A percentile compares a stretch with the other conserved stretches of the same genome.
phyloP scores from a whole-genome alignment of 495 filamentous ascomycete species.

The Aspergillus nidulans region DNA sequence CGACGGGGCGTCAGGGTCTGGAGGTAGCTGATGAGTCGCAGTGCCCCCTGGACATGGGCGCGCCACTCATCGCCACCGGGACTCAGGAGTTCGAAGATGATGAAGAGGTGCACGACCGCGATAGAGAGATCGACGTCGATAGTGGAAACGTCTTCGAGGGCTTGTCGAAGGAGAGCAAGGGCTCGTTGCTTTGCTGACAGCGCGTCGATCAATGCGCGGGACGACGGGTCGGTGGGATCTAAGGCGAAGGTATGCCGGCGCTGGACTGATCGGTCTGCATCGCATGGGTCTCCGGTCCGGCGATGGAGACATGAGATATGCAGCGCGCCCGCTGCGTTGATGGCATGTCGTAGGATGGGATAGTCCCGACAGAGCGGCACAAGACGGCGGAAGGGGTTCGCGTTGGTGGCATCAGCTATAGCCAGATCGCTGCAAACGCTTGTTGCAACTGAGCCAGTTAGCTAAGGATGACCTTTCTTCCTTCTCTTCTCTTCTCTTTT shows the following conservation, averaged over 20 bases:
- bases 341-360: conserved; percentile 3
- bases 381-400: conserved; percentile 6
- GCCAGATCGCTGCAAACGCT: neutral
- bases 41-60: conserved; percentile 4
- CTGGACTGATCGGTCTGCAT: neutral
- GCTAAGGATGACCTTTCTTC: no score
- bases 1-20: neutral
- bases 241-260: neutral
- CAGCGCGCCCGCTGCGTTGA: conserved; percentile 8
- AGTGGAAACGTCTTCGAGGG: neutral
- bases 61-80: neutral
- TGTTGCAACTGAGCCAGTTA: conserved; percentile 1
- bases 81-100: conserved; percentile 4
- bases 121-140: conserved; percentile 2
- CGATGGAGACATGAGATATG: conserved; percentile 2
- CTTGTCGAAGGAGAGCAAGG: neutral
- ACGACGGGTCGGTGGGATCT: neutral
- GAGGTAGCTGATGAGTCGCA: neutral
- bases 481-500: no score
- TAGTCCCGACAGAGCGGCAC: neutral
- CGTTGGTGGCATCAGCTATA: neutral
- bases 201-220: neutral
- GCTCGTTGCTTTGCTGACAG: conserved; percentile 3
- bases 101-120: conserved; percentile 5
- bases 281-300: neutral